A percentile compares a stretch with the other conserved stretches of the same genome.
Evolutionary conservation across 805 yeast species (phyloP).

Genomic region (Torulaspora microellipsoides): DNA sequence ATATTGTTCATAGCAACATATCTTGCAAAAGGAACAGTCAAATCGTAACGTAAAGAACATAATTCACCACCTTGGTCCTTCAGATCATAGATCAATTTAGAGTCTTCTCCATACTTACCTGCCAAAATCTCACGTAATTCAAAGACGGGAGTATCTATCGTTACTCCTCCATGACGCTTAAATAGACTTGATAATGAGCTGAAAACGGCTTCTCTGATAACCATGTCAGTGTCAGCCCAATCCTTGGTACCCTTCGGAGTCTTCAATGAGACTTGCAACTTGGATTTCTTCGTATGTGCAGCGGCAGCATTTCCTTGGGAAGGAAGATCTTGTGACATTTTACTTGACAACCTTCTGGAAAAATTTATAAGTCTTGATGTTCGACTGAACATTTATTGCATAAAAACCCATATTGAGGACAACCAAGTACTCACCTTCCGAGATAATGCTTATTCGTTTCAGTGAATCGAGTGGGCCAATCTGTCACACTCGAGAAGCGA

Average conservation of each 20-base stretch:
- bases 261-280: conserved; percentile 69
- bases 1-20: conserved; percentile 94
- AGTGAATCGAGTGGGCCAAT: too few species aligned
- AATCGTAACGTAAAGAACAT: conserved; percentile 90
- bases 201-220: conserved; percentile 84
- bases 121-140: conserved; percentile 92
- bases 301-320: conserved; percentile 17
- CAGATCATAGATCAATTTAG: conserved; percentile 89
- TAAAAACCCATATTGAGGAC: not conserved
- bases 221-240: conserved; percentile 98
- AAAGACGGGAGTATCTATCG: conserved; percentile 97
- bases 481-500: not conserved
- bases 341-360: conserved; percentile 4
- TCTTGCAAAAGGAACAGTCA: conserved; percentile 98
- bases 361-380: conserved; percentile 1
- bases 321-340: conserved; percentile 19
- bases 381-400: conserved; percentile 9
- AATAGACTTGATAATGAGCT: conserved; percentile 65
- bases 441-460: too few species aligned
- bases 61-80: conserved; percentile 99
- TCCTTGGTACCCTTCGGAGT: conserved; percentile 98
- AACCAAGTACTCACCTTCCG: not conserved
- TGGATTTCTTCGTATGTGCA: conserved; percentile 38
- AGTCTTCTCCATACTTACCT: conserved; percentile 98
- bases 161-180: conserved; percentile 96